These are phyloP conservation scores for Penicillium oxalicum DNA, from an alignment of 2,329 filamentous ascomycete species.

Conservation along the genomic window DNA sequence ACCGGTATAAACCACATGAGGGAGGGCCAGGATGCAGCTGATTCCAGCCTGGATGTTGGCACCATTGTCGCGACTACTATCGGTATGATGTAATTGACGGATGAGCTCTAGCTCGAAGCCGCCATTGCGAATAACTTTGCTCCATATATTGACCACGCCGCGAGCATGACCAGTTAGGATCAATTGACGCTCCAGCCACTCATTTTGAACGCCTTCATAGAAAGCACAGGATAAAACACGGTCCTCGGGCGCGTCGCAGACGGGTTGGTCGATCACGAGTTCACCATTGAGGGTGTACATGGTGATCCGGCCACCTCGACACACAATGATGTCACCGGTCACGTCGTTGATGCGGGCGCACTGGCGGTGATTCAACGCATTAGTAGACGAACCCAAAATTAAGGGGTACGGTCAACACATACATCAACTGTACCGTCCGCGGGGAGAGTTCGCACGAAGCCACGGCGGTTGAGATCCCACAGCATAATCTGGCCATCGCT, in stretches of 20 bases:
- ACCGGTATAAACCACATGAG: slow-evolving; percentile 80
- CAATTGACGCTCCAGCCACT: slow-evolving; percentile 82
- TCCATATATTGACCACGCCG: slow-evolving; percentile 73
- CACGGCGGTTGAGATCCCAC: slow-evolving; percentile 89
- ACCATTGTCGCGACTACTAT: slow-evolving; percentile 58
- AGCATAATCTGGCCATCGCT: slow-evolving; percentile 76
- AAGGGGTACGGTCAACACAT: slow-evolving; percentile 10
- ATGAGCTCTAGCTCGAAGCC: slow-evolving; percentile 73
- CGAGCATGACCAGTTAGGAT: slow-evolving; percentile 82
- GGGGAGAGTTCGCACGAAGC: slow-evolving; percentile 73
- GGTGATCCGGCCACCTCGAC: slow-evolving; percentile 65
- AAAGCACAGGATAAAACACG: slow-evolving; percentile 77
- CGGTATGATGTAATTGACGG: slow-evolving; percentile 73
- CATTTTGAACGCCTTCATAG: slow-evolving; percentile 83
- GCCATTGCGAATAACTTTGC: slow-evolving; percentile 52
- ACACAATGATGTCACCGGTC: slow-evolving; percentile 82
- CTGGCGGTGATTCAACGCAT: slow-evolving; percentile 42
- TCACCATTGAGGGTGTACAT: slow-evolving; percentile 87
- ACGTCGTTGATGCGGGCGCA: slow-evolving; percentile 85
- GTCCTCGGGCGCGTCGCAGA: slow-evolving; percentile 68
- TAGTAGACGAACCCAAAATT: neutral
- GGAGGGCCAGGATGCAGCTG: slow-evolving; percentile 78
- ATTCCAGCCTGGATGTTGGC: slow-evolving; percentile 59
- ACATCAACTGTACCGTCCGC: slow-evolving; percentile 48
- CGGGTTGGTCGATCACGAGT: slow-evolving; percentile 71